Evolutionary conservation across 352 stramenopile genomes (phyloP).

Genomic region (Saprolegnia parasitica): DNA sequence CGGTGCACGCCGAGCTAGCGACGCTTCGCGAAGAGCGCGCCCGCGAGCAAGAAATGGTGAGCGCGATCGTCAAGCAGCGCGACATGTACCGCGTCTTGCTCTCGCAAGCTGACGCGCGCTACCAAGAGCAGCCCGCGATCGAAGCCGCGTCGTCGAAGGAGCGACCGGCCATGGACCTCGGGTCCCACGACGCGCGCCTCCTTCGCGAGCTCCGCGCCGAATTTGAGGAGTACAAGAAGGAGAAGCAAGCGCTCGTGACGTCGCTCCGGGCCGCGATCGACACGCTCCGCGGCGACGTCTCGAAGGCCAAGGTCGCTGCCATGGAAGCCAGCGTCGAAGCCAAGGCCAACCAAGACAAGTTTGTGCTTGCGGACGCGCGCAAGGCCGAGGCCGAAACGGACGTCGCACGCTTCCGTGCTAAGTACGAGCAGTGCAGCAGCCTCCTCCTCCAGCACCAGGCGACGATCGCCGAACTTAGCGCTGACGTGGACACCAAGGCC

Average conservation of each 20-base stretch:
- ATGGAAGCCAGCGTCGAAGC: constrained; percentile 71
- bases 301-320: constrained; percentile 45
- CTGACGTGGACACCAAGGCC: constrained; percentile 50
- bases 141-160: constrained; percentile 8
- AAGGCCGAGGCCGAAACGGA: constrained; percentile 59
- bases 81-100: constrained; percentile 94
- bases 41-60: constrained; percentile 84
- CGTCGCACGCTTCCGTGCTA: constrained; percentile 49
- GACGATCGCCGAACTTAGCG: constrained; percentile 46
- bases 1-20: constrained; percentile 72
- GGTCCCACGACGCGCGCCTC: constrained; percentile 34
- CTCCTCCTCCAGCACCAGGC: constrained; percentile 65
- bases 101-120: constrained; percentile 81
- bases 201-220: constrained; percentile 60
- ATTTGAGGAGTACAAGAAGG: constrained; percentile 75
- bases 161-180: background rate
- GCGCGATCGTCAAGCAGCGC: constrained; percentile 92
- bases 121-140: constrained; percentile 31
- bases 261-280: constrained; percentile 67
- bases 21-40: constrained; percentile 66
- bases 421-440: constrained; percentile 54
- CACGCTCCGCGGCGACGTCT: constrained; percentile 43
- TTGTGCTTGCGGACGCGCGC: constrained; percentile 49
- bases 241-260: constrained; percentile 62
- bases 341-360: constrained; percentile 59